These are phyloP conservation scores for Gardenia jasminoides DNA, from an alignment of 257 asterid genomes.

Conservation along the genomic window DNA sequence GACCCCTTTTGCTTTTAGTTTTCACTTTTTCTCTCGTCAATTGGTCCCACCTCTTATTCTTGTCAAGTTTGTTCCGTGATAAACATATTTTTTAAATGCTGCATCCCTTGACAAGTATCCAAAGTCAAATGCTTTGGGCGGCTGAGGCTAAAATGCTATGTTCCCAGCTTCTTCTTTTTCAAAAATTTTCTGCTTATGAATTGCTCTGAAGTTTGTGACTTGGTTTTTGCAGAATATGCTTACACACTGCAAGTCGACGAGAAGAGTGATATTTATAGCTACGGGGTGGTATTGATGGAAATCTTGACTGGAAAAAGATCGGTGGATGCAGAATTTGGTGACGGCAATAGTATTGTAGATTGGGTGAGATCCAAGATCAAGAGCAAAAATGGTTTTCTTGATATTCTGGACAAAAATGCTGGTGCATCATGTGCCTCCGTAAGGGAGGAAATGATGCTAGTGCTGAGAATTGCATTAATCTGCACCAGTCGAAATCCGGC, in stretches of 20 bases:
- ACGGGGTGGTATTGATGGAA: slow-evolving; percentile 83
- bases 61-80: not conserved
- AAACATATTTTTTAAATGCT: not conserved
- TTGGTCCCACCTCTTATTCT: slow-evolving; percentile 55
- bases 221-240: slow-evolving; percentile 63
- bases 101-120: slow-evolving; percentile 7
- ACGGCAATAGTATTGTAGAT: slow-evolving; percentile 81
- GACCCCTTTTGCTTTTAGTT: slow-evolving; percentile 32
- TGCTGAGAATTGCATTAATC: slow-evolving; percentile 76
- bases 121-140: slow-evolving; percentile 23
- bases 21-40: slow-evolving; percentile 36
- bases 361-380: slow-evolving; percentile 69
- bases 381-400: slow-evolving; percentile 37
- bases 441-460: slow-evolving; percentile 80
- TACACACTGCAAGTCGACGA: slow-evolving; percentile 91
- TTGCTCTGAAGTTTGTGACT: not conserved
- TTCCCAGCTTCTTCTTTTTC: too few species aligned
- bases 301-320: slow-evolving; percentile 73
- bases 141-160: not conserved
- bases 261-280: slow-evolving; percentile 94
- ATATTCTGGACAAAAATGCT: slow-evolving; percentile 61
- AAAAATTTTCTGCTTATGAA: not conserved
- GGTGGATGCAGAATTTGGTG: slow-evolving; percentile 79
- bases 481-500: slow-evolving; percentile 85
- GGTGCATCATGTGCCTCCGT: slow-evolving; percentile 66